Base-by-base conservation (phyloP, 2,329 filamentous ascomycete species). In the Penicillium sp. region DNA sequence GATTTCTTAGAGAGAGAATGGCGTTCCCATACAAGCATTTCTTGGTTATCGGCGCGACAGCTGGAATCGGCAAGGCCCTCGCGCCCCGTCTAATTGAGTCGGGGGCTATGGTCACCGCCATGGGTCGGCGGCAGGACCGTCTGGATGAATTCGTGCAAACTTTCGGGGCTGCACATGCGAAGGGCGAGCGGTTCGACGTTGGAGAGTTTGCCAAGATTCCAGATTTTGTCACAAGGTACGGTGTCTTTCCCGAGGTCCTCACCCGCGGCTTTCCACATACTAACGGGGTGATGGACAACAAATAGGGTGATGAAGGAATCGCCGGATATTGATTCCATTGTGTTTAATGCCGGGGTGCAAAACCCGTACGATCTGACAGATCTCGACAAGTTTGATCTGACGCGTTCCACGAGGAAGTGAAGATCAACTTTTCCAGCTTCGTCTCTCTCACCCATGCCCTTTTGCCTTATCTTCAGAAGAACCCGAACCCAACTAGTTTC, bases 31-130 rank as follows among this genome's bases (percentile, higher is more conserved):
- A 85, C 70, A 83, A 82, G 50, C 80, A 79, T 40, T 76, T 84
- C 31, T 80, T 86, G 55, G 66, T 86, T 47, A 73, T 86, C 35
- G 82, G 82, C 15, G 81, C 82, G 15, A 84, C 82, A 0, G 77
- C 80, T 2, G 82, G 82, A 45, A 85, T 85, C 56, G 82, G 82
- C 52, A 68, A 66, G 42, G 80, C 77, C 2, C 73, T 85, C 54
- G 77, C 81, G 19, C 72, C 77, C 51, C 77, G 73, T n/a, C 68
- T 84, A 10, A 10, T 43, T 9, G 41, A 43, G 41, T 43, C 41
- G 41, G 41, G 41, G 4, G 41, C 41, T 9, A 43, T 25, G 21
- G 41, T 43, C 41, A 43, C 41, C 41, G 41, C 4, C 21, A 21
- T 43, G 41, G 41, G 41, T 43, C 21, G 41, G 41, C 41, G 41